Evolutionary conservation across 1,284 basidiomycete genomes (phyloP), one percentile per base, ranked within the genome.

Genomic region (Cryptococcus sp.): DNA sequence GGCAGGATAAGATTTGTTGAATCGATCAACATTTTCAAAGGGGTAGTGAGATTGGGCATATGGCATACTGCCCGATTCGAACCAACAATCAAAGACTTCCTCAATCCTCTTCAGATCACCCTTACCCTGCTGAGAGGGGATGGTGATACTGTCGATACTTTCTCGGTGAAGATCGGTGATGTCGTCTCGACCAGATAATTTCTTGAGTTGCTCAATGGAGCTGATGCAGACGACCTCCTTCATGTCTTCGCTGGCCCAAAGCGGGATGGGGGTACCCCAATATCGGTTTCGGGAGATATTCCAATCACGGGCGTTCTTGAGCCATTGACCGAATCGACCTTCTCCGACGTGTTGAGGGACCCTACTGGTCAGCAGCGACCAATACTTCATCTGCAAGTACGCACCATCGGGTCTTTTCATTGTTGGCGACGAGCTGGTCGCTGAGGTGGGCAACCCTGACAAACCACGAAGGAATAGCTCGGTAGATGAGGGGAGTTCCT

Each of bases 61-160:
- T 3, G 96, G 96, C 96, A 99, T 99, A 69, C 92, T 91, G 76
- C 96, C 96, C 7, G 94, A 98, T 78, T 99, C 96, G 73, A 99
- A 98, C 96, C 96, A 99, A 73, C 96, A 99, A 74, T 99, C 96
- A 73, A 99, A 98, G 28, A 99, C 92, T 74, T 98, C 96, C 56
- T 97, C 91, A 18, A 98, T 82, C 54, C 94, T 85, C 74, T 83
- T 89, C 41, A 99, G 78, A 19, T 78, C 75, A n/a, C 94, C 96
- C 69, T 93, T 96, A 57, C 93, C 94, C 73, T 85, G 76, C 69
- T 87, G 80, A 31, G 92, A 97, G 4, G 94, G 96, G 66, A 98
- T 98, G 52, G 90, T 93, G 77, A 99, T 90, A 69, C 89, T 83
- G 74, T 98, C 93, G 64, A 98, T 92, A 70, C 85, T 90, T 61